Percentiles rank a stretch among this genome's conserved stretches.
These are phyloP conservation scores for Clonostachys byssicola DNA, from an alignment of 2,329 filamentous ascomycete genomes.

Conservation along the genomic window DNA sequence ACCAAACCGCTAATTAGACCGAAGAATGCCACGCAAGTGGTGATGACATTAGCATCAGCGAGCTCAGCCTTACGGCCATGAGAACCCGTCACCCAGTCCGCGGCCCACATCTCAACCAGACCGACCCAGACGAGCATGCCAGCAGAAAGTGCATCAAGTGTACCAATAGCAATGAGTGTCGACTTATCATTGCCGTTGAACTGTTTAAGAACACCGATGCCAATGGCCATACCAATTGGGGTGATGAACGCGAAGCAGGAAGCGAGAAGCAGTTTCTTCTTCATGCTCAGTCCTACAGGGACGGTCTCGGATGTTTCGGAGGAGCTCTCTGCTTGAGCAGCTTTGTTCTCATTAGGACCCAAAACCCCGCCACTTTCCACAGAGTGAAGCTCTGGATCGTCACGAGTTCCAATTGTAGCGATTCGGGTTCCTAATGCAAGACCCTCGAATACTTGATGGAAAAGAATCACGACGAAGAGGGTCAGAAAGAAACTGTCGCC, in stretches of 20 bases:
- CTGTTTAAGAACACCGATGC: slow-evolving; percentile 62
- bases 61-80: slow-evolving; percentile 41
- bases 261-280: slow-evolving; percentile 58
- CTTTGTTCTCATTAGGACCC: slow-evolving; percentile 16
- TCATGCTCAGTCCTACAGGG: slow-evolving; percentile 23
- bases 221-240: slow-evolving; percentile 76
- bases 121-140: slow-evolving; percentile 79
- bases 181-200: slow-evolving; percentile 71
- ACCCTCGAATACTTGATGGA: slow-evolving; percentile 77
- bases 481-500: slow-evolving; percentile 52
- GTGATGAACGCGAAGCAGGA: slow-evolving; percentile 65
- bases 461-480: slow-evolving; percentile 65
- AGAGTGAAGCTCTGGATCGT: slow-evolving; percentile 2
- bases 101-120: slow-evolving; percentile 74
- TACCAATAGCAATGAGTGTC: slow-evolving; percentile 69
- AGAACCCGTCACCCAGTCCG: slow-evolving; percentile 61
- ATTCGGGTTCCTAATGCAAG: slow-evolving; percentile 70
- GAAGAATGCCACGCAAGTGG: slow-evolving; percentile 43
- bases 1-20: slow-evolving; percentile 58
- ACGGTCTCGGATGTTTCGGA: slow-evolving; percentile 7
- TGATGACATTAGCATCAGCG: slow-evolving; percentile 40
- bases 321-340: slow-evolving; percentile 6
- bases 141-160: slow-evolving; percentile 68
- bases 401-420: slow-evolving; percentile 44
- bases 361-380: slow-evolving; percentile 6